phyloP scores from a whole-genome alignment of 2,329 filamentous ascomycete genomes.

The Colletotrichum graminicola region DNA sequence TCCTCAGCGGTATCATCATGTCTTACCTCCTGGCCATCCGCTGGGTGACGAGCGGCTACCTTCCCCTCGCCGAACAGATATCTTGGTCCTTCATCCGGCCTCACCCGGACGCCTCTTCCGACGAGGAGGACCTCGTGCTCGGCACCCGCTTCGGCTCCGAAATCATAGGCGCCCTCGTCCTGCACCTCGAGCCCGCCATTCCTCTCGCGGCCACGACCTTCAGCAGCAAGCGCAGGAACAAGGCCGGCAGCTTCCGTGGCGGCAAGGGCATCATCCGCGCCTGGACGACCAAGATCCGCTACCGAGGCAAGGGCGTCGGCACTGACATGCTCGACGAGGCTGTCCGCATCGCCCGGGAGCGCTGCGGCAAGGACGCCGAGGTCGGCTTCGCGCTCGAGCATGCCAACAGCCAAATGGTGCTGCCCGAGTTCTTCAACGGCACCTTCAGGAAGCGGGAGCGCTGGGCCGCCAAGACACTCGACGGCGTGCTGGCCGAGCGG shows the following conservation, averaged over 20 bases:
- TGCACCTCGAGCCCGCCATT: constrained; percentile 69
- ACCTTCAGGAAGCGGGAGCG: constrained; percentile 70
- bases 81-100: constrained; percentile 72
- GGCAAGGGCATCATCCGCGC: constrained; percentile 81
- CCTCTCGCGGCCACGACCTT: constrained; percentile 41
- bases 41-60: constrained; percentile 71
- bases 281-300: constrained; percentile 81
- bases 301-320: constrained; percentile 79
- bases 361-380: constrained; percentile 74
- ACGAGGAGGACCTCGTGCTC: constrained; percentile 68
- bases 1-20: constrained; percentile 73
- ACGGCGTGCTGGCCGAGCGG: constrained; percentile 63
- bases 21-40: constrained; percentile 72
- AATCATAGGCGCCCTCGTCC: constrained; percentile 77
- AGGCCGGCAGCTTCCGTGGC: constrained; percentile 59
- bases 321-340: constrained; percentile 79
- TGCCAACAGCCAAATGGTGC: constrained; percentile 76
- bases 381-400: constrained; percentile 82
- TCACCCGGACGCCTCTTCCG: constrained; percentile 46
- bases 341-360: constrained; percentile 74
- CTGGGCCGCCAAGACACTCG: constrained; percentile 66
- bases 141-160: constrained; percentile 76
- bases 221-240: constrained; percentile 52
- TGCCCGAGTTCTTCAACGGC: constrained; percentile 73
- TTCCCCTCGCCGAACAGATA: constrained; percentile 71